Percentiles rank a stretch among this genome's conserved stretches.
Conservation (phyloP, 371 early-diverging fungal species). For the Cokeromyces recurvatus region DNA sequence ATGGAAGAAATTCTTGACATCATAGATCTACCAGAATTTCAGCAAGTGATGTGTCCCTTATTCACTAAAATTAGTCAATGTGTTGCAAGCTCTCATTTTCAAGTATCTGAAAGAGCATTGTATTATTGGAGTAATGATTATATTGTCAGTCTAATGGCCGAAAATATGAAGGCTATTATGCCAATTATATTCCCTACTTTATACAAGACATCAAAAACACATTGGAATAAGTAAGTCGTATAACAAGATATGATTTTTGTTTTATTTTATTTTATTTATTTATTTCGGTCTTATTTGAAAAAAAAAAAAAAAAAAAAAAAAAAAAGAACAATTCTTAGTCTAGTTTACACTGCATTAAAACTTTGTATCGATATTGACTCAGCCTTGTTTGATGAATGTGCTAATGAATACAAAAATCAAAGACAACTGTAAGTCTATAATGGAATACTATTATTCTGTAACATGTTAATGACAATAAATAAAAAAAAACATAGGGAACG, state of each 20-base stretch:
- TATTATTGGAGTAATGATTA: conserved; percentile 97
- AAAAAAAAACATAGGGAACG: conserved; percentile 77
- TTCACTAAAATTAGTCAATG: conserved; percentile 90
- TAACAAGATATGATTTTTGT: too few species aligned
- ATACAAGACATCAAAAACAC: conserved; percentile 86
- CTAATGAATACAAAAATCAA: conserved; percentile 74
- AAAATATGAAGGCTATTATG: conserved; percentile 81
- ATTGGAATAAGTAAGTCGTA: conserved; percentile 88
- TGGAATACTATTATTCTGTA: too few species aligned
- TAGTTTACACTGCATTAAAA: conserved; percentile 92
- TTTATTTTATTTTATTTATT: too few species aligned
- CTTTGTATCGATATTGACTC: conserved; percentile 93
- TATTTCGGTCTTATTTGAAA: too few species aligned
- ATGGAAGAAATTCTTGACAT: conserved; percentile 93
- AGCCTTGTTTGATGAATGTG: conserved; percentile 88
- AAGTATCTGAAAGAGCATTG: conserved; percentile 93
- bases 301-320: too few species aligned
- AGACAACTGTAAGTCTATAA: conserved; percentile 75
- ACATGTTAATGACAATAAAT: too few species aligned
- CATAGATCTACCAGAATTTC: conserved; percentile 85
- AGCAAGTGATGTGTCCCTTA: conserved; percentile 79
- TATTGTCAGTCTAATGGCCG: conserved; percentile 85
- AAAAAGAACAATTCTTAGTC: conserved; percentile 80
- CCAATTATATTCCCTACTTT: conserved; percentile 90
- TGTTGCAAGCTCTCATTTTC: conserved; percentile 90